Percentiles rank a stretch among this genome's conserved stretches.
Evolutionary conservation across 164 flowering plant species (phyloP).

Genomic region (Magnolia sinica): DNA sequence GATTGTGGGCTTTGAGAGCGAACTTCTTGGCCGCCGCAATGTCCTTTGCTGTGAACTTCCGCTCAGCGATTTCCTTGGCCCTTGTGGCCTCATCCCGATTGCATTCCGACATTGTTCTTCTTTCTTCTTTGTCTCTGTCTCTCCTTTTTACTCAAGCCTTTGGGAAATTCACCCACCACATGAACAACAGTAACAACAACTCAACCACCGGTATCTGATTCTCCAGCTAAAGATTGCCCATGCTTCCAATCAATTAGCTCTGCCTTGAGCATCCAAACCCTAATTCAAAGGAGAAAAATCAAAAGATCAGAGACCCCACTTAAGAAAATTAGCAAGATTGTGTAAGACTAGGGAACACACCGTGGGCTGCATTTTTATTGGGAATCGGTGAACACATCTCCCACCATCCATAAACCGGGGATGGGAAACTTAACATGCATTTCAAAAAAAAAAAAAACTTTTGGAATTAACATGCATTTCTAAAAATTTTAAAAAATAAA

Average conservation of each 20-base stretch:
- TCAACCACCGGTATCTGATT: constrained; percentile 20
- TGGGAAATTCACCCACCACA: neutral
- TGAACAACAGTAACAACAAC: constrained; percentile 3
- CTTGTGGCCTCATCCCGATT: constrained; percentile 50
- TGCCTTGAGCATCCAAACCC: constrained; percentile 8
- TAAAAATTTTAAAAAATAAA: no score
- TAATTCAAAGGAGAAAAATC: neutral
- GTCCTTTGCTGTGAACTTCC: constrained; percentile 26
- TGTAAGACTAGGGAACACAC: neutral
- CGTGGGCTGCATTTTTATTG: neutral
- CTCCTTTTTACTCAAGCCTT: neutral
- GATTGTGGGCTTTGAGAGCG: constrained; percentile 64
- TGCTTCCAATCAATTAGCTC: constrained; percentile 2
- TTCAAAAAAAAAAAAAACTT: neutral
- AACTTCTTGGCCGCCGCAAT: constrained; percentile 44
- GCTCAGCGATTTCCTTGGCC: constrained; percentile 51
- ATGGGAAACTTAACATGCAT: neutral
- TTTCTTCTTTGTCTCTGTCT: neutral
- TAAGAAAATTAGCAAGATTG: neutral
- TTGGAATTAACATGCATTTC: neutral
- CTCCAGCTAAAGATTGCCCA: constrained; percentile 14
- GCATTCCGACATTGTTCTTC: constrained; percentile 32
- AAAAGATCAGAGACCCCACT: neutral
- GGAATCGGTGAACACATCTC: neutral
- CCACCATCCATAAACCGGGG: neutral